phyloP scores from a whole-genome alignment of 2,329 filamentous ascomycete genomes.

The Coniochaeta sp. region DNA sequence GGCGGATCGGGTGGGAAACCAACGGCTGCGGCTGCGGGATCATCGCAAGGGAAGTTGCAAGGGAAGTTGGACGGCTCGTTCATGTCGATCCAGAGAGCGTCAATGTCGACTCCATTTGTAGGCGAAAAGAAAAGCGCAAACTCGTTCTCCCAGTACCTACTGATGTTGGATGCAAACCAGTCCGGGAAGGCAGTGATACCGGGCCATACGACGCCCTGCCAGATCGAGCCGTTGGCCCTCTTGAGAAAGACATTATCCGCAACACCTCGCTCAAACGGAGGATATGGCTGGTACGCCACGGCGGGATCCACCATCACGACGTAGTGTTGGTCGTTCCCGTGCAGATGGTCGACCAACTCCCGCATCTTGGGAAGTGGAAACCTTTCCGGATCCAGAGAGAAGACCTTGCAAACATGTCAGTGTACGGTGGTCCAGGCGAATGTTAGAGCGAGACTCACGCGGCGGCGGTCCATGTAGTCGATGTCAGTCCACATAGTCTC shows the following conservation, averaged over 20 bases:
- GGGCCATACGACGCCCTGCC: slow-evolving; percentile 68
- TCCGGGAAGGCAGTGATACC: slow-evolving; percentile 67
- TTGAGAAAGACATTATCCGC: slow-evolving; percentile 38
- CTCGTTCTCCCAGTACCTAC: slow-evolving; percentile 63
- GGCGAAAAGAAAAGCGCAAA: slow-evolving; percentile 58
- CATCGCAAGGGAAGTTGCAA: slow-evolving; percentile 47
- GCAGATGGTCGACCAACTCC: slow-evolving; percentile 59
- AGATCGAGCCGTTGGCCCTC: slow-evolving; percentile 46
- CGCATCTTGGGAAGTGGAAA: slow-evolving; percentile 57
- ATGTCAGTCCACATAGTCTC: slow-evolving; percentile 66
- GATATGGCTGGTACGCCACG: slow-evolving; percentile 41
- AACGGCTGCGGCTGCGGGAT: slow-evolving; percentile 30
- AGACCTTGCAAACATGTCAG: slow-evolving; percentile 32
- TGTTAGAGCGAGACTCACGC: slow-evolving; percentile 18
- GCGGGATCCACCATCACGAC: slow-evolving; percentile 74
- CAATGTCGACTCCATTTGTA: slow-evolving; percentile 62
- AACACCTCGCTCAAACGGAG: slow-evolving; percentile 31
- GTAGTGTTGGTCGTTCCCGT: slow-evolving; percentile 60
- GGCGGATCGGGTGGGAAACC: slow-evolving; percentile 55
- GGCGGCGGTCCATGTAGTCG: slow-evolving; percentile 50
- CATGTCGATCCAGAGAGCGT: slow-evolving; percentile 73
- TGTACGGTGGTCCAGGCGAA: neutral
- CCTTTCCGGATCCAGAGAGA: slow-evolving; percentile 56
- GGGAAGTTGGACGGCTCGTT: slow-evolving; percentile 43
- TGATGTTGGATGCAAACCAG: slow-evolving; percentile 63